phyloP scores from a whole-genome alignment of 768 basidiomycete species.

The Mycena chlorophos region DNA sequence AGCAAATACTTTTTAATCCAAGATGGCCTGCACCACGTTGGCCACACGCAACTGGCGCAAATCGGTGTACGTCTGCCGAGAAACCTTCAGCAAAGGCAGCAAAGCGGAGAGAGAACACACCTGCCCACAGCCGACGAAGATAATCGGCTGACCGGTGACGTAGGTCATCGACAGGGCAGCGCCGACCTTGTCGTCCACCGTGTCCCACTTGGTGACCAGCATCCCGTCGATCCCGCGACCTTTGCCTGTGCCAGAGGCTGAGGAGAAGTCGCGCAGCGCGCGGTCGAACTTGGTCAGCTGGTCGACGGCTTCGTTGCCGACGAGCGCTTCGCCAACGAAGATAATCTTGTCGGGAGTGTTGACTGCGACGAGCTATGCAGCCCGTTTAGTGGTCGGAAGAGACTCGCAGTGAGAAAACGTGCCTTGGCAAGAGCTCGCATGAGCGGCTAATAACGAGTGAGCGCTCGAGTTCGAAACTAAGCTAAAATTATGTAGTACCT shows the following conservation, averaged over 20 bases:
- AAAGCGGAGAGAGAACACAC: slow-evolving; percentile 40
- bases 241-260: slow-evolving; percentile 62
- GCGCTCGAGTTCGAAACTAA: neutral
- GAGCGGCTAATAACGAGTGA: slow-evolving; percentile 58
- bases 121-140: slow-evolving; percentile 98
- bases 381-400: slow-evolving; percentile 4
- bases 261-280: slow-evolving; percentile 88
- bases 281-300: slow-evolving; percentile 97
- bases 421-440: slow-evolving; percentile 97
- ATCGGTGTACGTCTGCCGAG: slow-evolving; percentile 90
- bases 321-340: slow-evolving; percentile 97
- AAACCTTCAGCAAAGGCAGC: slow-evolving; percentile 8
- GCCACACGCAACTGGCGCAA: slow-evolving; percentile 84
- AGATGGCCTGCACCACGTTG: slow-evolving; percentile 91
- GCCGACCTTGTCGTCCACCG: slow-evolving; percentile 97
- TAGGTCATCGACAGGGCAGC: slow-evolving; percentile 99
- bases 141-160: slow-evolving; percentile 96
- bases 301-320: slow-evolving; percentile 98
- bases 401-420: slow-evolving; percentile 1
- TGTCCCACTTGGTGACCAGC: slow-evolving; percentile 99
- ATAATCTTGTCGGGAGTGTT: slow-evolving; percentile 97
- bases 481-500: slow-evolving; percentile 48
- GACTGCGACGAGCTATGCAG: slow-evolving; percentile 74
- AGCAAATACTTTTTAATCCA: slow-evolving; percentile 63
- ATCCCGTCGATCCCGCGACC: slow-evolving; percentile 97